phyloP scores from a whole-genome alignment of 2,329 filamentous ascomycete species.

The Colletotrichum melonis region DNA sequence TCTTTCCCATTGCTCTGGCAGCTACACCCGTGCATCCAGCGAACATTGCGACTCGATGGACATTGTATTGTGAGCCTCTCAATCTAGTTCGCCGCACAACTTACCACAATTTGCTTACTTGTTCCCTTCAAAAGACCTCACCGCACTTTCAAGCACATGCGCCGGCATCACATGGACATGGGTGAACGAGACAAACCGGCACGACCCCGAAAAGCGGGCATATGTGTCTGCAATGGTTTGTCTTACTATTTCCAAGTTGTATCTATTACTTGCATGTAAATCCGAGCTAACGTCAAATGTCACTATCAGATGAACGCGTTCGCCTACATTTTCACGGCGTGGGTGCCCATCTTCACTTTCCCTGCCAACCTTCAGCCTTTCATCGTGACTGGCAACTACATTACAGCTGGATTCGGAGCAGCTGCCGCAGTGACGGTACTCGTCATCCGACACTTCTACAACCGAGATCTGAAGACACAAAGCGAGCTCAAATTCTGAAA shows the following conservation, averaged over 20 bases:
- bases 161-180: conserved; percentile 43
- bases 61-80: conserved; percentile 38
- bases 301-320: conserved; percentile 42
- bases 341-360: conserved; percentile 44
- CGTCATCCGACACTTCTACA: conserved; percentile 39
- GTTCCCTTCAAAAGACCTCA: conserved; percentile 34
- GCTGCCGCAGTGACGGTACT: conserved; percentile 35
- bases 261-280: neutral
- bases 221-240: conserved; percentile 42
- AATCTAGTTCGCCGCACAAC: too few species aligned
- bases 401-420: conserved; percentile 41
- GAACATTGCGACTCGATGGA: conserved; percentile 38
- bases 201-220: conserved; percentile 43
- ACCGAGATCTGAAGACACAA: conserved; percentile 36
- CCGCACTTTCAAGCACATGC: conserved; percentile 36
- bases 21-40: conserved; percentile 41
- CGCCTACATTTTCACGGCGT: conserved; percentile 44
- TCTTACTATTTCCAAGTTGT: neutral
- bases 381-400: conserved; percentile 43
- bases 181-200: conserved; percentile 41
- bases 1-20: conserved; percentile 40
- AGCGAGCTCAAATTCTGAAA: neutral
- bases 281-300: neutral
- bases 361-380: conserved; percentile 43
- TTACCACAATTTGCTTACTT: neutral